Base-by-base conservation (phyloP, 768 basidiomycete species). In the Tulasnella sp. region DNA sequence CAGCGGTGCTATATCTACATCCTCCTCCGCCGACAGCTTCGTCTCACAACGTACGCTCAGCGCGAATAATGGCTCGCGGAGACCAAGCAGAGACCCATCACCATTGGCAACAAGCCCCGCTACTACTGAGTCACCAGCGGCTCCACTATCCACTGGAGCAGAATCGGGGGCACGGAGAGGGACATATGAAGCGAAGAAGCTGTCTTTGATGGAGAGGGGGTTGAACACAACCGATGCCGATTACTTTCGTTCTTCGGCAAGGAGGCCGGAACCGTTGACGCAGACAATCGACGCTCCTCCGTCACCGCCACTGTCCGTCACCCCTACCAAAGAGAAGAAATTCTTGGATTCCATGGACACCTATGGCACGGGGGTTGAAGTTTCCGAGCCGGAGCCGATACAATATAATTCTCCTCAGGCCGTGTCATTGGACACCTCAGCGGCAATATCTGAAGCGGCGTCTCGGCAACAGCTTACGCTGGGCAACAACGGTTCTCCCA, bases 241-340 rank as follows among this genome's bases (percentile, higher is more conserved):
- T 38, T 38, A 7, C 15, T 7, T 5, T 38, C 34, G 34, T 38
- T 15, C 34, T 15, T 38, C 34, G 34, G 34, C 34, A 7, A 38
- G 34, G 34, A 34, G 55, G n/a, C 55, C 44, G 24, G 55, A 56
- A 7, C 41, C 43, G 21, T 24, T 56, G n/a, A 21, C 21, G 27
- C 55, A 56, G n/a, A 38, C 55, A 27, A 44, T 44, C 15, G 41
- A 56, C 30, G 34, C 58, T 19, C 58, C 50, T n/a, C 58, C 58
- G 13, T 59, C 58, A 59, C 58, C 58, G n/a, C 58, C 58, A 26
- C 58, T 47, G 24, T 59, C 58, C 1, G 44, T 41, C 26, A 59
- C 45, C 49, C 58, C 58, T 21, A 48, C 30, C 17, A 47, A 59
- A 23, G 50, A 59, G 29, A 59, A 24, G 26, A 50, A 27, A 2